A percentile compares a stretch with the other conserved stretches of the same genome.
Conservation (phyloP, 257 asterid species). For the Lycium ferocissimum region DNA sequence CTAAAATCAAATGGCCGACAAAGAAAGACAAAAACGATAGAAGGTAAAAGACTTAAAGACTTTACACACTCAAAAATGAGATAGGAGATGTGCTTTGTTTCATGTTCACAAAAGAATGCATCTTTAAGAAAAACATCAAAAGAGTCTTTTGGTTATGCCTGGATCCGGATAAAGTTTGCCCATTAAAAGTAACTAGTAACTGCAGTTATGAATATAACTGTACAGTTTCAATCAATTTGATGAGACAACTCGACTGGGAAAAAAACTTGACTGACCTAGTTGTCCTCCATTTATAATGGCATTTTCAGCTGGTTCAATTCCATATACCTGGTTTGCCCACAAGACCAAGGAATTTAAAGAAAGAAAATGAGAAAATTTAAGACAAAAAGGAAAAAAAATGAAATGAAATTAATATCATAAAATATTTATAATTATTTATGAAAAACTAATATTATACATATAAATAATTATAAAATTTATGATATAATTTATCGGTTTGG, state of each 20-base stretch:
- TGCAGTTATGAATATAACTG: background rate
- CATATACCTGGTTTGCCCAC: slow-evolving; percentile 42
- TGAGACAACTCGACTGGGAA: background rate
- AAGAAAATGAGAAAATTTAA: background rate
- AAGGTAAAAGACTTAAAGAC: too few relatives aligned
- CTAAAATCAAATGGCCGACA: too few relatives aligned
- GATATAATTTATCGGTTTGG: too few relatives aligned
- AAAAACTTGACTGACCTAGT: slow-evolving; percentile 39
- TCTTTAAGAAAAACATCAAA: background rate
- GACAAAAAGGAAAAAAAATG: background rate
- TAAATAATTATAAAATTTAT: too few relatives aligned
- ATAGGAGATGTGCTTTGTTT: slow-evolving; percentile 1
- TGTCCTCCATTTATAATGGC: slow-evolving; percentile 50
- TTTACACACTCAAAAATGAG: slow-evolving; percentile 4
- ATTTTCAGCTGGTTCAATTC: slow-evolving; percentile 58
- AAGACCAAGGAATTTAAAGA: background rate
- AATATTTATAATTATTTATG: too few relatives aligned
- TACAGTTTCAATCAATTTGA: background rate
- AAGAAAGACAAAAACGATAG: background rate
- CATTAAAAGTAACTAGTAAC: too few relatives aligned
- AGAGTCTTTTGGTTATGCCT: background rate
- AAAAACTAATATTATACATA: too few relatives aligned
- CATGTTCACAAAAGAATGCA: background rate
- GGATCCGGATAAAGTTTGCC: too few relatives aligned
- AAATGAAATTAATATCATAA: too few relatives aligned